A percentile compares a stretch with the other conserved stretches of the same genome.
Conservation (phyloP, 1,139 yeast genomes). For the Entelexis paramagnoliae region DNA sequence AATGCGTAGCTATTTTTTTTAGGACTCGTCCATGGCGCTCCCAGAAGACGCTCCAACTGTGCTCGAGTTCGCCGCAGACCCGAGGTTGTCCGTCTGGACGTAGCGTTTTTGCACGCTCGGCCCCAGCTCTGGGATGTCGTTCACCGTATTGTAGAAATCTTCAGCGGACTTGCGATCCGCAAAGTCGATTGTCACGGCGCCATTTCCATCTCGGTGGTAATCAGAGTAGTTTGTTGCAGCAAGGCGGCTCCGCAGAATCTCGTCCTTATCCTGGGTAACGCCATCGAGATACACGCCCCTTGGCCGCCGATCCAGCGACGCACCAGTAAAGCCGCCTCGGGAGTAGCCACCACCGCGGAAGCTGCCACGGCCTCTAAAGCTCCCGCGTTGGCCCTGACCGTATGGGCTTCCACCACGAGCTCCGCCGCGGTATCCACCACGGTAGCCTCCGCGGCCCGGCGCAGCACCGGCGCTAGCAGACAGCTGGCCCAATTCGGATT, state of each 20-base stretch:
- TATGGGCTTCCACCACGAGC: conserved; percentile 14
- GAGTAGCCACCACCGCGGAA: conserved; percentile 22
- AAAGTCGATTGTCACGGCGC: conserved; percentile 31
- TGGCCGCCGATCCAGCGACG: conserved; percentile 35
- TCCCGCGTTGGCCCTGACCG: conserved; percentile 19
- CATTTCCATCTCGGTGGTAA: conserved; percentile 20
- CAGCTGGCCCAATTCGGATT: conserved; percentile 30
- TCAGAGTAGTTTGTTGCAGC: conserved; percentile 19
- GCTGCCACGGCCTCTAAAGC: conserved; percentile 22
- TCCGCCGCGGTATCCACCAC: conserved; percentile 7
- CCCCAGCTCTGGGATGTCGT: conserved; percentile 30
- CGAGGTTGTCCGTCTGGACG: background rate
- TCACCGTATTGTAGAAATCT: conserved; percentile 29
- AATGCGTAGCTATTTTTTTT: background rate
- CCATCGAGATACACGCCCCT: conserved; percentile 31
- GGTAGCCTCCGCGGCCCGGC: conserved; percentile 14
- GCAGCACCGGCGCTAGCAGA: conserved; percentile 18
- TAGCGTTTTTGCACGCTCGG: conserved; percentile 11
- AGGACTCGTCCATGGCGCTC: conserved; percentile 5
- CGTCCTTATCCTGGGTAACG: conserved; percentile 29
- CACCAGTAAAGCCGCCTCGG: conserved; percentile 18
- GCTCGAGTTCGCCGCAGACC: background rate
- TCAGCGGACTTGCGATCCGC: conserved; percentile 38
- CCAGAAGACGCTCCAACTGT: background rate
- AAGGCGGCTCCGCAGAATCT: conserved; percentile 28